These are phyloP conservation scores for Rubroshorea leprosula DNA, from an alignment of 345 rosid species.

Conservation along the genomic window DNA sequence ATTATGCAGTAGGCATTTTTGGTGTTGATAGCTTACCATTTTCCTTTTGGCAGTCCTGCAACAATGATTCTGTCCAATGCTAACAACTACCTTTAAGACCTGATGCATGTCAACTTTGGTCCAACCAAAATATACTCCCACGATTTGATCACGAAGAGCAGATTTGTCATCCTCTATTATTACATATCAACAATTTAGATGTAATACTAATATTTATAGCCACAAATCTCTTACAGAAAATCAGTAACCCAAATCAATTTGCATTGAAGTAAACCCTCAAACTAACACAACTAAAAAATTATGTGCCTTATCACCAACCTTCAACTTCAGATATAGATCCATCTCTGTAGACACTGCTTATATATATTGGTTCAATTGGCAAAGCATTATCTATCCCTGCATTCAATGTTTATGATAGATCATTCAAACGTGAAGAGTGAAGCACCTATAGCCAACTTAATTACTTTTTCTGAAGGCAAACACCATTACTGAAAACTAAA, in stretches of 20 bases:
- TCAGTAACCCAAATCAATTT: too few relatives aligned
- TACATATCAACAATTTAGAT: background rate
- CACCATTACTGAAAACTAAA: background rate
- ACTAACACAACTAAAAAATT: too few relatives aligned
- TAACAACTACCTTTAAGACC: constrained; percentile 23
- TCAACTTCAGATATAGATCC: constrained; percentile 21
- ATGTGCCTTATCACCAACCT: constrained; percentile 14
- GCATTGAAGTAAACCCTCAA: too few relatives aligned
- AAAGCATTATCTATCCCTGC: constrained; percentile 29
- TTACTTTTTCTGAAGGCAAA: too few relatives aligned
- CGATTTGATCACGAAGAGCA: constrained; percentile 26
- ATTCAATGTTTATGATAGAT: background rate
- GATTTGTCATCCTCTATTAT: constrained; percentile 14
- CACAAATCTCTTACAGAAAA: background rate
- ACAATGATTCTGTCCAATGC: constrained; percentile 22
- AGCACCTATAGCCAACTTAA: background rate
- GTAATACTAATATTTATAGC: background rate
- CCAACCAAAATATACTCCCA: constrained; percentile 36
- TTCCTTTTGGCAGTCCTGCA: constrained; percentile 1
- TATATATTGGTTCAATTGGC: constrained; percentile 28
- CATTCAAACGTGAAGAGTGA: background rate
- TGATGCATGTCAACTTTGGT: constrained; percentile 15
- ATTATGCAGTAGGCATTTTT: too few relatives aligned
- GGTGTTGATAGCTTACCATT: constrained; percentile 19
- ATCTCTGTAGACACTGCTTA: constrained; percentile 15